Evolutionary conservation across 2,329 filamentous ascomycete species (phyloP), one percentile per base, ranked within the genome.

Genomic region (Kalaharituber pfeilii): DNA sequence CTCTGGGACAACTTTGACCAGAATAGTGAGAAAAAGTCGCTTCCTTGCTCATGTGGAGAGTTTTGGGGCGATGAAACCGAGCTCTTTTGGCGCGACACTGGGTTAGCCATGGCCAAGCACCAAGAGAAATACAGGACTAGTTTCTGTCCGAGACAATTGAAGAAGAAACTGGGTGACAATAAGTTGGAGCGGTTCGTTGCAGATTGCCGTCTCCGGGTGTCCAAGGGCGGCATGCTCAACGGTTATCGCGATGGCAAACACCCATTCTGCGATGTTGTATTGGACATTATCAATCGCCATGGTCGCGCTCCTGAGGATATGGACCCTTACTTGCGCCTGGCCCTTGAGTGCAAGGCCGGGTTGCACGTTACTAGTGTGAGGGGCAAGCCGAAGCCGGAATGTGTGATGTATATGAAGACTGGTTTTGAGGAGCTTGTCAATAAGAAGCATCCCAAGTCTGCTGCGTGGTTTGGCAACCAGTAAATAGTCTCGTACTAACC

Each of bases 141-240:
- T 5, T 26, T 58, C 25, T 59, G 58, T 15, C 58, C 58, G 2
- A 56, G 58, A 3, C 58, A 59, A 33, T 58, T 61, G n/a, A 50
- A 56, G 25, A 51, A 53, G 18, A 61, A 51, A 15, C 49, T 61
- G 3, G 18, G 25, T 0, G 52, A 61, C 22, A 18, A 28, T 25
- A 54, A 55, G 0, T 45, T 61, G 6, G 59, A 61, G 52, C 50
- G 52, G n/a, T 61, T 58, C 27, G 45, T 61, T 28, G 58, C 59
- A 5, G 54, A 57, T n/a, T 60, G 59, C 20, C 45, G 54, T 26
- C 42, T 61, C 18, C 44, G 52, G 2, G 49, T 59, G 11, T 54
- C 36, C 11, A 54, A 56, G 11, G 33, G 51, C 9, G 50, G 45
- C n/a, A 39, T 6, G 0, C 13, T 28, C 15, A 13, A 25, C 20